Base-by-base conservation (phyloP, 768 basidiomycete genomes). In the Lepiota venenata region DNA sequence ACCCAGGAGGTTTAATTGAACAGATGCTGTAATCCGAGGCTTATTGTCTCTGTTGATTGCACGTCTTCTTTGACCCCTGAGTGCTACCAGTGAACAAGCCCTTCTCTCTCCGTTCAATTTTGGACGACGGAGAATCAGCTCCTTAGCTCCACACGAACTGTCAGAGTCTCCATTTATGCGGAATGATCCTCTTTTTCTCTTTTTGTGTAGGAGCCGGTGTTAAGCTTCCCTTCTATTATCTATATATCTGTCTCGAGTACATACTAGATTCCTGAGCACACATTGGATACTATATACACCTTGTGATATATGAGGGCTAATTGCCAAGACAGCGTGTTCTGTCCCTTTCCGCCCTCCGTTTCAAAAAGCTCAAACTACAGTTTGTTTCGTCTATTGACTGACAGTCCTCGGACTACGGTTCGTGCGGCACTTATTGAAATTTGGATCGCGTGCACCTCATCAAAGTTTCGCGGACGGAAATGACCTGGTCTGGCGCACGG, bases 381-480 rank as follows among this genome's bases (percentile, higher is more conserved):
- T 25, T 5, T 25, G 32, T 11, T 32, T 8, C 32, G 32, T 32
- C 32, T 32, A 32, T 7, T 32, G 8, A 11, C 2, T 32, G 32
- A 8, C 32, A 32, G 32, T 32, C 32, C 6, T 11, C 32, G 8
- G 9, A 32, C 32, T 9, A 5, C 5, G 25, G 25, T 2, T 25
- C 25, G 5, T 32, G 6, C 9, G 32, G 9, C 4, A 9, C 32
- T 7, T 32, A 8, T 11, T 3, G 32, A 8, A 9, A 8, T 32
- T 32, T 32, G 15, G 2, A 9, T n/a, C 11, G 9, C 4, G 14
- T 36, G 46, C 9, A 29, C 5, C 16, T 16, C 14, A 18, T 55
- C 53, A 55, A 32, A 55, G 53, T 18, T 55, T 55, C 39, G 46
- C 53, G 15, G 46, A 47, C 38, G 22, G 45, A 32, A 46, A 46